Base-by-base conservation (phyloP, 2,329 filamentous ascomycete genomes). In the Hirsutella rhossiliensis region DNA sequence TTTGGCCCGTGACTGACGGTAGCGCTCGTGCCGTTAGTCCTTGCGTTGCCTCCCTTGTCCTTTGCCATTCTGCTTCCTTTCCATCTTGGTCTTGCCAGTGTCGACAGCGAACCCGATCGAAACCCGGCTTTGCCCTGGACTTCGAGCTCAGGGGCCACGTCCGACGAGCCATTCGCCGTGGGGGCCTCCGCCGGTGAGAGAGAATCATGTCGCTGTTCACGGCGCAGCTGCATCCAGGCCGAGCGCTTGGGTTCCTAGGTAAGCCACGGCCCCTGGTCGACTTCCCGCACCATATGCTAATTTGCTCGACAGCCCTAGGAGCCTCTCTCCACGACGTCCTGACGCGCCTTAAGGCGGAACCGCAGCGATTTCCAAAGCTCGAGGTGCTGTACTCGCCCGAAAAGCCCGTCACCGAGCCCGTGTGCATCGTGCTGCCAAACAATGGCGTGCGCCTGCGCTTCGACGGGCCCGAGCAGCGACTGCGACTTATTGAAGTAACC, bases 391-490 rank as follows among this genome's bases (percentile, higher is more conserved):
- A 92, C 64, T 87, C 87, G 27, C 73, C 80, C n/a, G 68, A 76
- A 15, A 68, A 79, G 12, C 90, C 92, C 4, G 73, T 96, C 30
- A 72, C 72, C 29, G 77, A 86, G 27, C 86, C 88, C 0, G 76
- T 96, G 17, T 69, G 86, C 38, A 65, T 97, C 44, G 73, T 73
- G 17, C 76, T 98, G 4, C 85, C 89, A 1, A 75, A 78, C 4
- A 98, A 97, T 64, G 92, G 92, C 27, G 63, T 98, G 28, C 84
- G 90, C 12, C 68, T 98, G 43, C 87, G 87, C 37, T 98, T 98
- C 58, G 92, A 98, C 59, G 92, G 89, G 0, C 81, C 86, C 4
- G 89, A 97, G 56, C 92, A 98, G 63, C 80, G 90, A 31, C 69
- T 98, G 37, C 84, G 92, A 3, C 68, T 98, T 48, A 87, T 98